Base-by-base conservation (phyloP, 192 early-diverging fungal genomes). In the Podila horticola region DNA sequence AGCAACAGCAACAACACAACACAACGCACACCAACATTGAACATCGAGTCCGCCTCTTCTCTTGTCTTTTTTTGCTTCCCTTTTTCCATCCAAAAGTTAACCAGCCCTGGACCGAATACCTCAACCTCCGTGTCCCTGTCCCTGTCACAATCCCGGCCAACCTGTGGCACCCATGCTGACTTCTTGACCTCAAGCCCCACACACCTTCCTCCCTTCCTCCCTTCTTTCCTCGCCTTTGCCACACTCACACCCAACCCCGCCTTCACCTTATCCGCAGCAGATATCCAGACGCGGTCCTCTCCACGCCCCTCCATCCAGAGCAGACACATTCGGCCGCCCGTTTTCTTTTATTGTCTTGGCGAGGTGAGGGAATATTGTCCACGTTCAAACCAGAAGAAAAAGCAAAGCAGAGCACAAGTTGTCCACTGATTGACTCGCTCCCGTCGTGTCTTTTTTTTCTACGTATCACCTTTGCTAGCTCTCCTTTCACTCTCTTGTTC, bases 81-180 rank as follows among this genome's bases (percentile, higher is more conserved):
- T 45, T 45, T 13, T 41, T 41, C 3, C 41, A 12, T 45, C 41
- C 13, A 45, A 36, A 36, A 29, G 51, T 58, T 50, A 58, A 22
- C 48, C 36, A 41, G 28, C 68, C 13, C 57, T n/a, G 22, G 8
- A 11, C 33, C 67, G 22, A 50, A 51, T 28, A 55, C 45, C 13
- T 0, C 52, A 11, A 26, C 55, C n/a, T 34, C 59, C 10, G 8
- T 5, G 33, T 12, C 31, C 55, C 33, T n/a, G 49, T 22, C 30
- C 58, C 57, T 20, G 29, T 12, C 58, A 9, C 58, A 13, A 24
- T 36, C 48, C 48, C 38, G 41, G 31, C 71, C 59, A 67, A 38
- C 41, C 62, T 41, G 26, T 63, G 50, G 31, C 62, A 41, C 68
- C 33, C 66, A 81, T 73, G 76, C 57, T 62, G 62, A 48, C 50